These are phyloP conservation scores for Gossypium stocksii DNA, from an alignment of 345 rosid genomes.

Conservation along the genomic window DNA sequence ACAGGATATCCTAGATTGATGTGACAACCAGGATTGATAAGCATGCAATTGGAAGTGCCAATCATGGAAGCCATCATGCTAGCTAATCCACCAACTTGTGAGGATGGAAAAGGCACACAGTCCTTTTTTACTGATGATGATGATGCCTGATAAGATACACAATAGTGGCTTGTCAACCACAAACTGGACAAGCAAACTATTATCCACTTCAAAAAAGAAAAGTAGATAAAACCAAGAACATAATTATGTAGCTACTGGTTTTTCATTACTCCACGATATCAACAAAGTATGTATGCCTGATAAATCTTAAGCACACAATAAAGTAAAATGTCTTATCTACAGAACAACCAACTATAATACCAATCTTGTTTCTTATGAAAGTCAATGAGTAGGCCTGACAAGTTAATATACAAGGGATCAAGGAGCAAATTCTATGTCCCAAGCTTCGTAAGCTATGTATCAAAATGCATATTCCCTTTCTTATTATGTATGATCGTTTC, in stretches of 20 bases:
- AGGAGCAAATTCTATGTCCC: constrained; percentile 1
- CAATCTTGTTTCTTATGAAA: too few species aligned
- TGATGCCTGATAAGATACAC: constrained; percentile 38
- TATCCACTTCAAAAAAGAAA: background rate
- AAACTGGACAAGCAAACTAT: background rate
- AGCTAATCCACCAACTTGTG: constrained; percentile 26
- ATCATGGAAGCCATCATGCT: constrained; percentile 27
- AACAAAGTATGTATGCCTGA: background rate
- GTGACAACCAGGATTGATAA: constrained; percentile 39
- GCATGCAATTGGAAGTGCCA: constrained; percentile 26
- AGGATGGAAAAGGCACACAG: constrained; percentile 31
- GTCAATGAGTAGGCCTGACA: background rate
- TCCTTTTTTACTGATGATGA: constrained; percentile 52
- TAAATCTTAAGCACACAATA: background rate
- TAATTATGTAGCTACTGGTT: too few species aligned
- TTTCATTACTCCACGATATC: background rate
- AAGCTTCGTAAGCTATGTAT: background rate
- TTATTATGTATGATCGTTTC: background rate
- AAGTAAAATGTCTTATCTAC: background rate
- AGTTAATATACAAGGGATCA: constrained; percentile 1
- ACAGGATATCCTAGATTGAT: constrained; percentile 45
- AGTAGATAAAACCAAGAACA: background rate
- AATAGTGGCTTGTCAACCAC: constrained; percentile 9
- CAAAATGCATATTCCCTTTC: background rate
- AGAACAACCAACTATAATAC: background rate